phyloP scores from a whole-genome alignment of 2,329 filamentous ascomycete genomes.

The Fusarium globosum region DNA sequence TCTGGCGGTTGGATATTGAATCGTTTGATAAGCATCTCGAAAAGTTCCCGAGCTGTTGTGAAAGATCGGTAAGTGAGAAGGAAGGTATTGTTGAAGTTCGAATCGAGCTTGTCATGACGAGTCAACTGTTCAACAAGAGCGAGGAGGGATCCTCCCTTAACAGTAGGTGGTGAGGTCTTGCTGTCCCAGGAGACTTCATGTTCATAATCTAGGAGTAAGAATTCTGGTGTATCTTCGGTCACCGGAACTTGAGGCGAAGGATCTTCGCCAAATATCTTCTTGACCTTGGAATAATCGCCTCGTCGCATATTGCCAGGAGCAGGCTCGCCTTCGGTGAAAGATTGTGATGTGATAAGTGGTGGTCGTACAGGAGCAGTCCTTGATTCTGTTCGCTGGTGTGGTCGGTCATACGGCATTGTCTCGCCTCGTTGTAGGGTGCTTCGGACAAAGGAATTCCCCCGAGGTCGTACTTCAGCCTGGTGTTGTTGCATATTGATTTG shows the following conservation, averaged over 20 bases:
- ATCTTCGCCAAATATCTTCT: conserved; percentile 74
- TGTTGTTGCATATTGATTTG: conserved; percentile 64
- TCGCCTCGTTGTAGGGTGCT: conserved; percentile 68
- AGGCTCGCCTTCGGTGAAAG: conserved; percentile 71
- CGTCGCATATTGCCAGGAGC: conserved; percentile 65
- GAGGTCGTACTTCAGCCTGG: conserved; percentile 53
- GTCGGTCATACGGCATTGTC: conserved; percentile 65
- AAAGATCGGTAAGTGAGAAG: conserved; percentile 97
- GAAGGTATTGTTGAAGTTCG: conserved; percentile 97
- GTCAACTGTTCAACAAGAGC: conserved; percentile 95
- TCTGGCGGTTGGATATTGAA: conserved; percentile 94
- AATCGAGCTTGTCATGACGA: conserved; percentile 93
- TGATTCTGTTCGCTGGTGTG: conserved; percentile 69
- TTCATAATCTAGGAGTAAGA: conserved; percentile 87
- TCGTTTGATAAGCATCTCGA: conserved; percentile 89
- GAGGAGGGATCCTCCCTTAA: conserved; percentile 89
- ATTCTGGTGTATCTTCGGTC: conserved; percentile 84
- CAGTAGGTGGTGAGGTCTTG: conserved; percentile 77
- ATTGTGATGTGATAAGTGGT: conserved; percentile 66
- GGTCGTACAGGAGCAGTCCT: conserved; percentile 58
- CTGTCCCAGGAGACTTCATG: conserved; percentile 89
- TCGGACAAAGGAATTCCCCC: conserved; percentile 60
- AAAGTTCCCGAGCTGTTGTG: conserved; percentile 88
- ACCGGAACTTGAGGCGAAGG: conserved; percentile 63
- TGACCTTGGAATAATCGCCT: conserved; percentile 72